Percentiles rank a stretch among this genome's conserved stretches.
phyloP scores from a whole-genome alignment of 306 rosid species.

The Castanopsis chinensis region DNA sequence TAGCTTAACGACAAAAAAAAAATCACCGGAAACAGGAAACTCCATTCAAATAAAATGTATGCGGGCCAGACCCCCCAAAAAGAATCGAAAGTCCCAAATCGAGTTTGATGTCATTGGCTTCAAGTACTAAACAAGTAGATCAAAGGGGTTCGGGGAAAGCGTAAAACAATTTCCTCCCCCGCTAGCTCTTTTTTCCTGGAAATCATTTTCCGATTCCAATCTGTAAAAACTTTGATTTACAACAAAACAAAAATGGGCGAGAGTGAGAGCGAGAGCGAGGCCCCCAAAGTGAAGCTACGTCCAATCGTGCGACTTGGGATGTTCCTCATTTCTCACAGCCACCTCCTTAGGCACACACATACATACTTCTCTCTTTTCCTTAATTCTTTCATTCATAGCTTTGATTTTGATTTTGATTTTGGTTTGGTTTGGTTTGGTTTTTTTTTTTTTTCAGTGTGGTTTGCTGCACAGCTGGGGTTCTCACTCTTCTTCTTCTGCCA shows the following conservation, averaged over 20 bases:
- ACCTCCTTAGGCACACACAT: slow-evolving; percentile 52
- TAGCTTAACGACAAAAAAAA: too few species aligned
- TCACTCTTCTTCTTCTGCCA: slow-evolving; percentile 84
- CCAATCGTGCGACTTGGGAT: slow-evolving; percentile 73
- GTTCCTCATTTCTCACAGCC: slow-evolving; percentile 70
- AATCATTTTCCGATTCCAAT: not conserved
- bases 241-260: not conserved
- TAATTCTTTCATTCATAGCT: not conserved
- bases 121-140: too few species aligned
- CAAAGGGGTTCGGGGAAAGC: too few species aligned
- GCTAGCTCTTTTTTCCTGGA: too few species aligned
- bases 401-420: not conserved
- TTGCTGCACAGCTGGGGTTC: slow-evolving; percentile 63
- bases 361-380: not conserved
- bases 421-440: not conserved
- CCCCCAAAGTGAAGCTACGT: slow-evolving; percentile 39
- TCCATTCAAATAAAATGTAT: too few species aligned
- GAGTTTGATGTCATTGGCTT: too few species aligned
- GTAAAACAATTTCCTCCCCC: too few species aligned
- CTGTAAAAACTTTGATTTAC: not conserved
- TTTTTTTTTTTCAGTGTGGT: slow-evolving; percentile 45
- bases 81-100: too few species aligned
- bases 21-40: too few species aligned
- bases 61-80: too few species aligned
- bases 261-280: slow-evolving; percentile 31